Conservation (phyloP, 345 rosid species). For the Limnanthes douglasii region DNA sequence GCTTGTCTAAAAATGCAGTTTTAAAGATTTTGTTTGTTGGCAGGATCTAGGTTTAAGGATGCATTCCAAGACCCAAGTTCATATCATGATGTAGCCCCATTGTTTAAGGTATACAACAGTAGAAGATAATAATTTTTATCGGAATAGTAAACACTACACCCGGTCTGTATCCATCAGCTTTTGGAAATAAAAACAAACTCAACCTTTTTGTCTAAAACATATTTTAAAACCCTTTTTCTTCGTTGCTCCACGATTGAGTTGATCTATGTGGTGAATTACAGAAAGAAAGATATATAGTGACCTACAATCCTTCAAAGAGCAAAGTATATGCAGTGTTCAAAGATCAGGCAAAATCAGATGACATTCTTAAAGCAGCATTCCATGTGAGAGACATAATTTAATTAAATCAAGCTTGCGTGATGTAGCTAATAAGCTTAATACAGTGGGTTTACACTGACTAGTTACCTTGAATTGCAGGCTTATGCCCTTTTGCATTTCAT, state of each 20-base stretch:
- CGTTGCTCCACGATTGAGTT: conserved; percentile 4
- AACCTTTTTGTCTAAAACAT: too few relatives aligned
- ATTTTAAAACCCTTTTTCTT: background rate
- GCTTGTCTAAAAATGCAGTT: conserved; percentile 6
- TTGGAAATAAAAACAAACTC: too few relatives aligned
- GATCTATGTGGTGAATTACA: conserved; percentile 20
- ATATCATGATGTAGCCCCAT: conserved; percentile 56
- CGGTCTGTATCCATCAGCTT: too few relatives aligned
- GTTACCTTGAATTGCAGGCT: conserved; percentile 43
- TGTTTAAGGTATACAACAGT: conserved; percentile 71
- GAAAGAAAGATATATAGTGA: conserved; percentile 83
- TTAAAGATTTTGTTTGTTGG: conserved; percentile 7
- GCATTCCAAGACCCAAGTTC: conserved; percentile 88
- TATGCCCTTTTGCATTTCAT: conserved; percentile 81
- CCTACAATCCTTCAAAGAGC: conserved; percentile 67
- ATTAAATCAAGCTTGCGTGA: background rate
- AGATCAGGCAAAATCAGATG: conserved; percentile 80
- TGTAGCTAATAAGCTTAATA: background rate
- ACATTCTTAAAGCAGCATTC: conserved; percentile 89
- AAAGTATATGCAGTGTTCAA: conserved; percentile 89
- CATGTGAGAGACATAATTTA: conserved; percentile 37
- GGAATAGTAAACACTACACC: too few relatives aligned
- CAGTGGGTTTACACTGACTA: conserved; percentile 1
- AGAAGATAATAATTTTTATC: too few relatives aligned
- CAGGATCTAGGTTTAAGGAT: conserved; percentile 93